These are phyloP conservation scores for Thelonectria blattea DNA, from an alignment of 2,329 filamentous ascomycete species.

Conservation along the genomic window DNA sequence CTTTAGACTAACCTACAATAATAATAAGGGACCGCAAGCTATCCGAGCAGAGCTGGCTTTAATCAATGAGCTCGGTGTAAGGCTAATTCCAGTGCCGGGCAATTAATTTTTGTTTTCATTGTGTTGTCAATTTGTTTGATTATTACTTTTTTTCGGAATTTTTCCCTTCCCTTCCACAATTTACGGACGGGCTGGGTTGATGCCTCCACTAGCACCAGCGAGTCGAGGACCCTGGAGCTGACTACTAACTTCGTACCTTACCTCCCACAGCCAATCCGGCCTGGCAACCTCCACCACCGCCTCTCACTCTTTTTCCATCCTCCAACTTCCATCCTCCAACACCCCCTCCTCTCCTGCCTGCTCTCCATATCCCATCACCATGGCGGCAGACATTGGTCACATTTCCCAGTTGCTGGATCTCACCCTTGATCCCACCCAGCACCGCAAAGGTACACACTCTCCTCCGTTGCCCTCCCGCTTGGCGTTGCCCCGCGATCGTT, in stretches of 20 bases:
- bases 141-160: too few relatives aligned
- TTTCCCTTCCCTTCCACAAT: too few relatives aligned
- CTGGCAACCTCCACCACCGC: slow-evolving; percentile 26
- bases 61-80: too few relatives aligned
- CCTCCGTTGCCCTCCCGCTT: slow-evolving; percentile 31
- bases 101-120: too few relatives aligned
- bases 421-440: slow-evolving; percentile 85
- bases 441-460: slow-evolving; percentile 77
- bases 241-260: slow-evolving; percentile 25
- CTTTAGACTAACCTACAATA: too few relatives aligned
- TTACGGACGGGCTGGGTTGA: not conserved
- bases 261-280: slow-evolving; percentile 9
- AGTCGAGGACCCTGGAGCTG: slow-evolving; percentile 14
- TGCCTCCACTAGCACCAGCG: not conserved
- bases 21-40: too few relatives aligned
- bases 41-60: too few relatives aligned
- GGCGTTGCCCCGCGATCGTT: slow-evolving; percentile 40
- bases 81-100: too few relatives aligned
- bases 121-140: too few relatives aligned
- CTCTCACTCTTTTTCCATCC: slow-evolving; percentile 5
- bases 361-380: slow-evolving; percentile 45
- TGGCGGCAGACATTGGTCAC: slow-evolving; percentile 62
- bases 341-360: slow-evolving; percentile 22
- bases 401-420: slow-evolving; percentile 87
- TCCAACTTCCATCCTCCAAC: slow-evolving; percentile 26